Base-by-base conservation (phyloP, 108 stramenopile genomes). In the Skeletonema costatum region DNA sequence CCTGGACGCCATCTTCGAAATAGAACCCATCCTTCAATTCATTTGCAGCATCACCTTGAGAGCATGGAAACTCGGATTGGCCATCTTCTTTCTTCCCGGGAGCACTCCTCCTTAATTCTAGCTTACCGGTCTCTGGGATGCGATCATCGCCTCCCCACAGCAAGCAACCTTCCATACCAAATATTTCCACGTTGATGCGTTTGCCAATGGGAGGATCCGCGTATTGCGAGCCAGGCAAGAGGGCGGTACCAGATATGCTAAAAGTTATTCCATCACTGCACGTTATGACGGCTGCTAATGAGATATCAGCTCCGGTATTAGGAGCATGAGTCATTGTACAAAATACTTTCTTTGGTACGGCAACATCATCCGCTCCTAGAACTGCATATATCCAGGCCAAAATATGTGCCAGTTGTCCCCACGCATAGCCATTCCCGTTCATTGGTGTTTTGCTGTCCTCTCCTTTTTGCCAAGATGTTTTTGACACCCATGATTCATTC, bases 371-470 rank as follows among this genome's bases (percentile, higher is more conserved):
- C 25, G 50, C 62, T 33, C 80, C 80, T 19, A 89, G 64, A 31
- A 77, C 71, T 39, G 77, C 68, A 68, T 85, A 87, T 65, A 88
- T 73, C 85, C 90, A 93, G 13, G 88, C 90, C 41, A 93, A 58
- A 9, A 88, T 30, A 75, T 93, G 92, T 10, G 84, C 85, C 13
- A 81, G 56, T 63, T 93, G 92, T 12, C 90, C 92, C 86, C 87
- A 93, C 6, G 74, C 87, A 87, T 89, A 93, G 14, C 92, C 92
- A 74, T 93, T 93, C 2, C 92, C 92, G 33, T 29, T 70, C 70
- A 81, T 74, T 17, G 80, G 74, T n/a, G 33, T 39, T 74, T 50
- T 38, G 0, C 8, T 65, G 35, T 31, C 10, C 12, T 65, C 50
- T 9, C 48, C 16, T 12, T 82, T 51, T 64, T 65, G 19, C 71